phyloP scores from a whole-genome alignment of 495 filamentous ascomycete species.

The Corynascus novoguineensis region DNA sequence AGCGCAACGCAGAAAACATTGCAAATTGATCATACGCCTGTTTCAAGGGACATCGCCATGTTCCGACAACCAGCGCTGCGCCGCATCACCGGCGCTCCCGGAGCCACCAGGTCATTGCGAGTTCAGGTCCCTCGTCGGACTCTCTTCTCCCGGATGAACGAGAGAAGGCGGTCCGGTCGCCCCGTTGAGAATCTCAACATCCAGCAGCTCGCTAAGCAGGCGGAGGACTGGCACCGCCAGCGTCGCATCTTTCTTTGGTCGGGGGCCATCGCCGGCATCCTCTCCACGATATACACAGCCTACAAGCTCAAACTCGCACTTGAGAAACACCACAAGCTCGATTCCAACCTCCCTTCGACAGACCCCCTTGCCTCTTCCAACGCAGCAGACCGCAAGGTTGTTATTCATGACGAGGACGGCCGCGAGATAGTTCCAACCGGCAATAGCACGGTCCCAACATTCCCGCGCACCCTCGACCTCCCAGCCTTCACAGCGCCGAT shows the following conservation, averaged over 20 bases:
- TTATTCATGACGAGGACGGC: slow-evolving; percentile 51
- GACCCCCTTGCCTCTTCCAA: slow-evolving; percentile 40
- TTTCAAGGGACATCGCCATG: slow-evolving; percentile 17
- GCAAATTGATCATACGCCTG: no score
- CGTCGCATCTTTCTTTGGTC: slow-evolving; percentile 43
- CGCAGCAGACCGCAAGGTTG: slow-evolving; percentile 48
- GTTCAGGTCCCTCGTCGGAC: slow-evolving; percentile 28
- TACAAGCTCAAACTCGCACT: slow-evolving; percentile 38
- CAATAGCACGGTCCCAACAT: slow-evolving; percentile 74
- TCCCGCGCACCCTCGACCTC: slow-evolving; percentile 67
- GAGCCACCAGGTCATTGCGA: background rate
- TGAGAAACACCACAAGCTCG: slow-evolving; percentile 34
- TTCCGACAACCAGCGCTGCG: slow-evolving; percentile 24
- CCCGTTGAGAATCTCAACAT: slow-evolving; percentile 44
- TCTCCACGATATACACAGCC: slow-evolving; percentile 44
- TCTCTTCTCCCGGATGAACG: slow-evolving; percentile 28
- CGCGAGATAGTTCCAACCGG: slow-evolving; percentile 70
- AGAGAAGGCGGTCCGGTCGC: slow-evolving; percentile 20
- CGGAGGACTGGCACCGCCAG: slow-evolving; percentile 41
- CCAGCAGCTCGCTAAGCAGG: slow-evolving; percentile 35
- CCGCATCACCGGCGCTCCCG: slow-evolving; percentile 19
- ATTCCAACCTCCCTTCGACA: slow-evolving; percentile 41
- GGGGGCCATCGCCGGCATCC: slow-evolving; percentile 43
- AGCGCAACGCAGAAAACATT: no score
- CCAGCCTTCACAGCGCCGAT: slow-evolving; percentile 36